Evolutionary conservation across 257 asterid species (phyloP), one percentile per base, ranked within the genome.

Genomic region (Haberlea rhodopensis): DNA sequence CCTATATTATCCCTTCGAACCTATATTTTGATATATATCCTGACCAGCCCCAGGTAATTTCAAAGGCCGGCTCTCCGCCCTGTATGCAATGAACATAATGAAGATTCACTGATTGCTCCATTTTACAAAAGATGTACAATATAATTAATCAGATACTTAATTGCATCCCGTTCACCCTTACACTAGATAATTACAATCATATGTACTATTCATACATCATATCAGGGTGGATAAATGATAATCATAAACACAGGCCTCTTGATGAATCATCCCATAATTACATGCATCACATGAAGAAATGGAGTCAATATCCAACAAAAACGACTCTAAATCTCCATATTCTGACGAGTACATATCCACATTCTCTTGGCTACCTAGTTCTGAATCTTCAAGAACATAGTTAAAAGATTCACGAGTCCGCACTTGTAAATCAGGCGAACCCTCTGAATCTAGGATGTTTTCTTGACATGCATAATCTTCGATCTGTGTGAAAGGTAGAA

Each of bases 221-320:
- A 79, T 72, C 26, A 76, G 70, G 67, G 64, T 58, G 27, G 87
- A 74, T 0, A 78, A 63, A 79, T 80, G 86, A 64, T 75, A 79
- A 76, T 67, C 82, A 67, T 73, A 79, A 45, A 53, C 73, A 43
- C 81, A 73, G 31, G 65, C 77, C 80, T 80, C 86, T 75, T 74
- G 84, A 58, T 72, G 80, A 65, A 53, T 74, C 25, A 62, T 25
- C 32, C 75, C 79, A 63, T 52, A 56, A 15, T 13, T 13, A 40
- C 32, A 69, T 1, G 63, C 61, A 29, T 24, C 53, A 62, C 29
- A 57, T 18, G 70, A 71, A n/a, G 60, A 59, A 53, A 65, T 56
- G n/a, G 78, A 57, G 4, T 69, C 86, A 9, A 76, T 74, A 76
- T 76, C 91, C 71, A 78, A 56, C 15, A 87, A 79, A 69, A 87